phyloP scores from a whole-genome alignment of 495 filamentous ascomycete species.

The Annulohypoxylon moriforme region DNA sequence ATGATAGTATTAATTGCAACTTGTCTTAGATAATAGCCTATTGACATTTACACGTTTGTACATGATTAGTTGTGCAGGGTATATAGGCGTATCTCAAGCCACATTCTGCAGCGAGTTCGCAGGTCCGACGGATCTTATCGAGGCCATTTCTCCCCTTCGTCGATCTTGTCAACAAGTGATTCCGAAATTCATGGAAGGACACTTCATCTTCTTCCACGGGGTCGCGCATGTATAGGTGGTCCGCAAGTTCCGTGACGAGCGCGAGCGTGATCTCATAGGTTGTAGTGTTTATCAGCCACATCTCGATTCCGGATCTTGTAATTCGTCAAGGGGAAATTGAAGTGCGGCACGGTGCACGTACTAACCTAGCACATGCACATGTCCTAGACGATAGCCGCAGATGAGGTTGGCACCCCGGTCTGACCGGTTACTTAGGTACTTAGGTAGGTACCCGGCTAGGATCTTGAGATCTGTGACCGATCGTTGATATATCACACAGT shows the following conservation, averaged over 20 bases:
- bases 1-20: too few relatives aligned
- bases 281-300: conserved; percentile 10
- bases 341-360: background rate
- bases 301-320: background rate
- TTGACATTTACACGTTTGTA: too few relatives aligned
- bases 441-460: background rate
- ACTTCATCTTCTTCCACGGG: conserved; percentile 56
- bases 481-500: background rate
- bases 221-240: conserved; percentile 51
- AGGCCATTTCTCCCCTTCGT: conserved; percentile 19
- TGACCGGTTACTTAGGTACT: too few relatives aligned
- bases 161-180: too few relatives aligned
- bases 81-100: too few relatives aligned
- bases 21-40: too few relatives aligned
- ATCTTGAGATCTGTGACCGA: background rate
- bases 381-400: too few relatives aligned
- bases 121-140: conserved; percentile 38
- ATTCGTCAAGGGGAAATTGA: background rate
- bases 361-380: background rate
- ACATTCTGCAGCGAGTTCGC: too few relatives aligned
- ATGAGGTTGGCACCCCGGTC: background rate
- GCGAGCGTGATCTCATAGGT: background rate
- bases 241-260: background rate
- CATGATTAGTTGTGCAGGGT: too few relatives aligned
- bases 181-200: conserved; percentile 46